Percentiles rank a stretch among this genome's conserved stretches.
Conservation (phyloP, 345 rosid species). For the Fremontodendron californicum region DNA sequence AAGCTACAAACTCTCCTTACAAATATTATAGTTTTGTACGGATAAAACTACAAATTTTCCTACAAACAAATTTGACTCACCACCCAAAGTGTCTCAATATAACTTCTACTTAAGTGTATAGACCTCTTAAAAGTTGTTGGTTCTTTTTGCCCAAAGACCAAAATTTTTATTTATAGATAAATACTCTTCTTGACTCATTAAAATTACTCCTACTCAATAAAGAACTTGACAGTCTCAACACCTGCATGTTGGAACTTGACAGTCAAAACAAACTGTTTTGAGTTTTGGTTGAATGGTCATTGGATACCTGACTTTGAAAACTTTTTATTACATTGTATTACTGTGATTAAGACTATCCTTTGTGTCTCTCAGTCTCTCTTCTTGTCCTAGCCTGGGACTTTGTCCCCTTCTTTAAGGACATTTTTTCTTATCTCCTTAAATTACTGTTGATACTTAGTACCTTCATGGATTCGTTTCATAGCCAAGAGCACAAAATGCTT, state of each 20-base stretch:
- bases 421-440: background rate
- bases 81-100: too few species aligned
- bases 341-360: conserved; percentile 10
- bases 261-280: background rate
- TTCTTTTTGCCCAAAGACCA: too few species aligned
- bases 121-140: too few species aligned
- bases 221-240: too few species aligned
- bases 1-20: too few species aligned
- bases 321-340: background rate
- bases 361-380: background rate
- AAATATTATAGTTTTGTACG: too few species aligned
- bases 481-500: background rate
- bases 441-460: background rate
- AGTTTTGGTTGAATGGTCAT: conserved; percentile 6
- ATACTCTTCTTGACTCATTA: too few species aligned
- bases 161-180: too few species aligned
- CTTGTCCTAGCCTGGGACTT: background rate
- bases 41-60: too few species aligned
- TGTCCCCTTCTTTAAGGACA: conserved; percentile 18
- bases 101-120: too few species aligned
- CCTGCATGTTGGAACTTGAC: background rate
- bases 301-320: conserved; percentile 15
- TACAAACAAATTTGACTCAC: too few species aligned
- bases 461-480: background rate
- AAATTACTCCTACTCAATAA: too few species aligned